These are phyloP conservation scores for Henckelia pumila DNA, from an alignment of 257 asterid genomes.

Conservation along the genomic window DNA sequence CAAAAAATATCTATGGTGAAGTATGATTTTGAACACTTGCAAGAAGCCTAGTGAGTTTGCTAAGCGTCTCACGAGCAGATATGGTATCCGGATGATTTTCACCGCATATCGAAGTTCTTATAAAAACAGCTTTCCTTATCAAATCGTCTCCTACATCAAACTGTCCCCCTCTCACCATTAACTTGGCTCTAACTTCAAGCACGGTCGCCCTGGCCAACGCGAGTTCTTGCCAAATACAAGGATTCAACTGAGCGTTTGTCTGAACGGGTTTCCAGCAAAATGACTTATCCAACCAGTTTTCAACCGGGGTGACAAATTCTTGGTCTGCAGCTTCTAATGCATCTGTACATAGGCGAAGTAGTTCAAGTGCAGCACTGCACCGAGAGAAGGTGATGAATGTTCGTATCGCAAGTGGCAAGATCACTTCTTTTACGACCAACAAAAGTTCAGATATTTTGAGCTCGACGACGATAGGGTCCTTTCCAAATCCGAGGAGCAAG, in stretches of 20 bases:
- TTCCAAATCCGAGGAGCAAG: conserved; percentile 63
- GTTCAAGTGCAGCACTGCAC: conserved; percentile 68
- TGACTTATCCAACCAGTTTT: conserved; percentile 82
- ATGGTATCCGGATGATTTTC: conserved; percentile 88
- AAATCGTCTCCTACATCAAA: conserved; percentile 82
- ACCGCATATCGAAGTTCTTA: conserved; percentile 82
- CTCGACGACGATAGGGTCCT: conserved; percentile 62
- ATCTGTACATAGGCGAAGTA: conserved; percentile 77
- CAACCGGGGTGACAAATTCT: conserved; percentile 70
- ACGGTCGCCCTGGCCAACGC: conserved; percentile 83
- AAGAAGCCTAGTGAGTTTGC: conserved; percentile 74
- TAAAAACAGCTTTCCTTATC: conserved; percentile 76
- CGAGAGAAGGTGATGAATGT: conserved; percentile 64
- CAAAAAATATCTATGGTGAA: conserved; percentile 44
- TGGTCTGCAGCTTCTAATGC: conserved; percentile 80
- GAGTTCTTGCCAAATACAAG: conserved; percentile 91
- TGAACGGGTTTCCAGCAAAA: conserved; percentile 82
- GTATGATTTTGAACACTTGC: conserved; percentile 63
- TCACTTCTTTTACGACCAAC: conserved; percentile 60
- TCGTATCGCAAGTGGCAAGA: conserved; percentile 63
- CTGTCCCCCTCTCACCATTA: conserved; percentile 90
- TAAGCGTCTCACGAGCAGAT: conserved; percentile 84
- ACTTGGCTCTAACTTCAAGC: conserved; percentile 80
- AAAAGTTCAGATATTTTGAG: conserved; percentile 56
- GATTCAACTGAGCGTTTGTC: conserved; percentile 84